Evolutionary conservation across 192 early-diverging fungal genomes (phyloP).

Genomic region (Rhizophlyctis rosea): DNA sequence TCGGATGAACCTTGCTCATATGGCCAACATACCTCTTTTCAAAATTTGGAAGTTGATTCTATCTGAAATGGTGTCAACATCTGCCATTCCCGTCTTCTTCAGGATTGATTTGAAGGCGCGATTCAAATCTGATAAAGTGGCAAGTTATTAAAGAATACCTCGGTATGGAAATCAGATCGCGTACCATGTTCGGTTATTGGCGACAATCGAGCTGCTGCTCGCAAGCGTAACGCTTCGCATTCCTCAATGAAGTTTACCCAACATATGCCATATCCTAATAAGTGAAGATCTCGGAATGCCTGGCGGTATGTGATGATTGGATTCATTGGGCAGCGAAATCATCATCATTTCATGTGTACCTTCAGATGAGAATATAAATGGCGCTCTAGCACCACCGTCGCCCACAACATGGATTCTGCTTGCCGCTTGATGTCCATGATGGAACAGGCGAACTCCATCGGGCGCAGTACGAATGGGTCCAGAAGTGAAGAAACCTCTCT

Average conservation of each 20-base stretch:
- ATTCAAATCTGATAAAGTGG: too few relatives aligned
- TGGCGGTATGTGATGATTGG: conserved; percentile 11
- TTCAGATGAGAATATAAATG: conserved; percentile 53
- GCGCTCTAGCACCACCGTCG: conserved; percentile 62
- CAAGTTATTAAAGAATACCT: too few relatives aligned
- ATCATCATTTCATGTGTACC: too few relatives aligned
- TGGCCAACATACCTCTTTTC: too few relatives aligned
- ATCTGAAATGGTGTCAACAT: too few relatives aligned
- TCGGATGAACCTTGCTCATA: conserved; percentile 4
- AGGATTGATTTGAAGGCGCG: too few relatives aligned
- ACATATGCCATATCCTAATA: conserved; percentile 63
- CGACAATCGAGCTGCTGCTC: conserved; percentile 20
- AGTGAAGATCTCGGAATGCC: conserved; percentile 58
- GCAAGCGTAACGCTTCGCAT: conserved; percentile 37
- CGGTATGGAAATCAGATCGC: too few relatives aligned
- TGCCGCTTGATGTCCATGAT: conserved; percentile 50
- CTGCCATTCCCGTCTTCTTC: too few relatives aligned
- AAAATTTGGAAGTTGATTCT: too few relatives aligned
- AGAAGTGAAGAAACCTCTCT: conserved; percentile 21
- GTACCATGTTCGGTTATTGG: conserved; percentile 30
- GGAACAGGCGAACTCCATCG: conserved; percentile 37
- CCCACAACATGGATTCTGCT: conserved; percentile 60
- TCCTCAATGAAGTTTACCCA: conserved; percentile 54
- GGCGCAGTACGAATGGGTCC: conserved; percentile 30
- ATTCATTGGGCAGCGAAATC: conserved; percentile 10